Percentiles rank a stretch among this genome's conserved stretches.
These are phyloP conservation scores for Saturnispora besseyi DNA, from an alignment of 805 yeast species.

Conservation along the genomic window DNA sequence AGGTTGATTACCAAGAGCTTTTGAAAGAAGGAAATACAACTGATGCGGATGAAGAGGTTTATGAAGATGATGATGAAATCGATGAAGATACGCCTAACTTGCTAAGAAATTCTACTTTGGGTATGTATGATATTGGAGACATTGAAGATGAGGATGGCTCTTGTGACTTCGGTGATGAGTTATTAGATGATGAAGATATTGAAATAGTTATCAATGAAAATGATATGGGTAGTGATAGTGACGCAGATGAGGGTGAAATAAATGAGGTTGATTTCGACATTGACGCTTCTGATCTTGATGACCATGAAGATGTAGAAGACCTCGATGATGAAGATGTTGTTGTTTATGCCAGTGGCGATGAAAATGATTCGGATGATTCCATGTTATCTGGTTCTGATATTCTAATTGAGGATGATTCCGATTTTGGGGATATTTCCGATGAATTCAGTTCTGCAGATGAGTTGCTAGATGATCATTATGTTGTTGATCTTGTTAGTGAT, in stretches of 20 bases:
- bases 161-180: slow-evolving; percentile 17
- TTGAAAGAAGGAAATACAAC: slow-evolving; percentile 36
- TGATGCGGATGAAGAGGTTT: slow-evolving; percentile 30
- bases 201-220: slow-evolving; percentile 25
- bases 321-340: slow-evolving; percentile 29
- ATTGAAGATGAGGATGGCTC: slow-evolving; percentile 22
- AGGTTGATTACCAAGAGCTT: slow-evolving; percentile 45
- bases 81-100: slow-evolving; percentile 74
- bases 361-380: neutral
- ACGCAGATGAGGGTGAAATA: slow-evolving; percentile 18
- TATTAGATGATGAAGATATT: slow-evolving; percentile 14
- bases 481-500: slow-evolving; percentile 21
- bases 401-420: slow-evolving; percentile 2
- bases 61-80: slow-evolving; percentile 35
- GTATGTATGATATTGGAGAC: slow-evolving; percentile 83
- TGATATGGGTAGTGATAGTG: slow-evolving; percentile 25
- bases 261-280: slow-evolving; percentile 27
- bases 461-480: slow-evolving; percentile 19
- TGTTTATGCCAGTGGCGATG: slow-evolving; percentile 8
- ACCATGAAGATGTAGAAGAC: slow-evolving; percentile 21
- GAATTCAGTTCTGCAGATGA: slow-evolving; percentile 18
- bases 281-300: slow-evolving; percentile 25
- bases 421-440: slow-evolving; percentile 7
- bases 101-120: slow-evolving; percentile 80
- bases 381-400: neutral